phyloP scores from a whole-genome alignment of 176 grass and related monocot genomes.

The Lolium rigidum region DNA sequence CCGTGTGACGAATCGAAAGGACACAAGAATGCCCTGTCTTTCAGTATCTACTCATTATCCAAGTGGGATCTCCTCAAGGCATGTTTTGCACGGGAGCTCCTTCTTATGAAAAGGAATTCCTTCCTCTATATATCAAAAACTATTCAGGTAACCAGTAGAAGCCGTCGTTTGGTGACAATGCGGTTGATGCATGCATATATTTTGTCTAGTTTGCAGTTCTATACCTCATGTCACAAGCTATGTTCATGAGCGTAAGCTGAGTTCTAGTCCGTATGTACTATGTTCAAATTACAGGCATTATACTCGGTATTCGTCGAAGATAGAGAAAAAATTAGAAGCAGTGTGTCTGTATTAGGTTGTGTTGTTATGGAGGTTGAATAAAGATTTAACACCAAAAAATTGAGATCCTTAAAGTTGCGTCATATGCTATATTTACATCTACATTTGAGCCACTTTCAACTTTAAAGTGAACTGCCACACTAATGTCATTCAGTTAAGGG shows the following conservation, averaged over 20 bases:
- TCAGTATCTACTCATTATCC: conserved; percentile 63
- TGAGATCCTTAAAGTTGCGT: neutral
- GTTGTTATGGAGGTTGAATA: neutral
- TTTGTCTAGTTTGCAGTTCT: neutral
- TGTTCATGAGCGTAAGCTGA: neutral
- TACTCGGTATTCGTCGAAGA: neutral
- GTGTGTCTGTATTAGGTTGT: neutral
- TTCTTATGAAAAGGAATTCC: conserved; percentile 80
- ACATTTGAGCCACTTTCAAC: neutral
- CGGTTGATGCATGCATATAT: neutral
- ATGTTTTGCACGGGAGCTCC: conserved; percentile 66
- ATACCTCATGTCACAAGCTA: neutral
- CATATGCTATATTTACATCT: neutral
- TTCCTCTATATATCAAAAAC: conserved; percentile 69
- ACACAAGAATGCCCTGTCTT: conserved; percentile 60
- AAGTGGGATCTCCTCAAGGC: conserved; percentile 77
- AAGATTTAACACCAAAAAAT: neutral
- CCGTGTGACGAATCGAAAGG: conserved; percentile 52
- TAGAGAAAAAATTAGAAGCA: neutral
- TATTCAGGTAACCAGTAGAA: conserved; percentile 34
- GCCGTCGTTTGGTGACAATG: neutral
- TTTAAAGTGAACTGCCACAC: neutral
- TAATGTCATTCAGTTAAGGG: neutral
- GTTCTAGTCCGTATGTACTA: neutral
- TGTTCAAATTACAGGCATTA: neutral